phyloP scores from a whole-genome alignment of 2,329 filamentous ascomycete species.

The Shiraia sp. region DNA sequence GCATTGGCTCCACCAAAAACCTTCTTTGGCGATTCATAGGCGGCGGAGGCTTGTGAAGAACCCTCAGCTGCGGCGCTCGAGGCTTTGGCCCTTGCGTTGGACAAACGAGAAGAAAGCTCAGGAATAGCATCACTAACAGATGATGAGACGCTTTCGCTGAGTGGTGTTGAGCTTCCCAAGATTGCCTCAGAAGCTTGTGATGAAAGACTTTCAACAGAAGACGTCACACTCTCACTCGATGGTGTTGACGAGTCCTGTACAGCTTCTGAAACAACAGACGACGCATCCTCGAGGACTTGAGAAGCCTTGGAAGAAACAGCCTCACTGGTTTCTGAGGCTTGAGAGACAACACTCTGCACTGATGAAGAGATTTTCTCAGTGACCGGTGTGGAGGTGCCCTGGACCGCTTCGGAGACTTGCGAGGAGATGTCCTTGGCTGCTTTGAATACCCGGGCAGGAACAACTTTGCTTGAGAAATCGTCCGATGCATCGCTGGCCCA shows the following conservation, averaged over 20 bases:
- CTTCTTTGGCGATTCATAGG: conserved; percentile 48
- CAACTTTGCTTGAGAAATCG: conserved; percentile 73
- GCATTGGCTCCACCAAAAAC: conserved; percentile 60
- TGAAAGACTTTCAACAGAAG: conserved; percentile 43
- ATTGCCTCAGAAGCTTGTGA: conserved; percentile 30
- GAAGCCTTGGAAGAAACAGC: conserved; percentile 3
- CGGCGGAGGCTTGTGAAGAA: conserved; percentile 25
- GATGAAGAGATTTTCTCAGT: conserved; percentile 15
- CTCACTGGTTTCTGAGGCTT: conserved; percentile 23
- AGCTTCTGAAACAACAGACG: conserved; percentile 40
- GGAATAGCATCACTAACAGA: conserved; percentile 8
- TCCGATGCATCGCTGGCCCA: conserved; percentile 72
- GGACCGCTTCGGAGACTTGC: conserved; percentile 41
- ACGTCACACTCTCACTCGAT: conserved; percentile 38
- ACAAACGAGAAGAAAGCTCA: conserved; percentile 30
- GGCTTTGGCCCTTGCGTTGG: conserved; percentile 23
- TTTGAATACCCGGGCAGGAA: conserved; percentile 60
- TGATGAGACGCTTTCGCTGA: conserved; percentile 36
- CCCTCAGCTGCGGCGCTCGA: conserved; percentile 24
- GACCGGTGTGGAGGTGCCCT: conserved; percentile 37
- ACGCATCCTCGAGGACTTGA: conserved; percentile 32
- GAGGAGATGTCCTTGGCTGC: conserved; percentile 48
- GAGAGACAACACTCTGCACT: conserved; percentile 34
- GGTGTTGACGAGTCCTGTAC: conserved; percentile 37
- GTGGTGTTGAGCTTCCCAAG: conserved; percentile 25